Base-by-base conservation (phyloP, 176 grass and related monocot species). In the Guadua angustifolia region DNA sequence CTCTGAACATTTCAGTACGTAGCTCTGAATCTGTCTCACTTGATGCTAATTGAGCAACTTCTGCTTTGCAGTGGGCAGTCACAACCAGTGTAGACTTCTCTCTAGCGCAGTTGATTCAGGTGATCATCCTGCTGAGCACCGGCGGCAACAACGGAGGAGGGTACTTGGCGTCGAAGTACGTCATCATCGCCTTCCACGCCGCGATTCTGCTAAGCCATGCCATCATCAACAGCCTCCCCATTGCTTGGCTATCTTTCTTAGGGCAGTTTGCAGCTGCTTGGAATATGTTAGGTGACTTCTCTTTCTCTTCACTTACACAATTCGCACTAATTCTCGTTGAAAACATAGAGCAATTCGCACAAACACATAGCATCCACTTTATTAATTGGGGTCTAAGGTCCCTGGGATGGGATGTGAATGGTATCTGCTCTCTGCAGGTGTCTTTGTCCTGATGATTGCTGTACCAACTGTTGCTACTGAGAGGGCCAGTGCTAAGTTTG, bases 11-110 rank as follows among this genome's bases (percentile, higher is more conserved):
- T 15, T 7, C 40, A 29, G 7, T 45, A 18, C 36, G 39, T 16
- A 3, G 72, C 4, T 43, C 7, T 22, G 75, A 72, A 50, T 22
- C 16, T 45, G 59, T 5, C 25, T 25, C 11, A 63, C 13, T 7
- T 7, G 22, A 2, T 15, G 45, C 13, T 40, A 40, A 81, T 19
- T 49, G 64, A 79, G 62, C 10, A 64, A 26, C 1, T 47, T 83
- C 2, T 88, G 3, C 43, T 45, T 69, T 88, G 82, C 96, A 98
- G 93, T 98, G 96, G 93, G 93, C 96, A 66, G 91, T 94, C 25
- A 98, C 93, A 9, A 98, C 93, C 9, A 98, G 96, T 52, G 79
- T 98, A 79, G 93, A 95, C 82, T 98, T 85, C 91, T 95, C 96
- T 11, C 77, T 98, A 16, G 96, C 93, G 24, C 89, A 94, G 80